Evolutionary conservation across 176 grass and related monocot genomes (phyloP).

Genomic region (Aegilops tauschii): DNA sequence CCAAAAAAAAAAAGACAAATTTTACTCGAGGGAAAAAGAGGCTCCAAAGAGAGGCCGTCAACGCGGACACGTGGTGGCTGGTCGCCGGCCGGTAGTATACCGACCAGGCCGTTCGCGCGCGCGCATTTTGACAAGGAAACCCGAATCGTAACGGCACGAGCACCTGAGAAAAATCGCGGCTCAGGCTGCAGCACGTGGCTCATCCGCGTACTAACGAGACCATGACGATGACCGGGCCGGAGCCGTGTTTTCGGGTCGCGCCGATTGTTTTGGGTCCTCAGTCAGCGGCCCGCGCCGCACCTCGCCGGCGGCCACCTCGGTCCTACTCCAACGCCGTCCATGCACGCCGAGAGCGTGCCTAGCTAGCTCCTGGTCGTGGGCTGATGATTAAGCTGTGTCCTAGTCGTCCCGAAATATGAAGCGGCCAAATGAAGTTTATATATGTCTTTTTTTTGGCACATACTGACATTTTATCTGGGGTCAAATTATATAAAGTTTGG

Average conservation of each 20-base stretch:
- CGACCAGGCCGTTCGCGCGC: background rate
- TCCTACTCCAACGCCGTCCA: too few relatives aligned
- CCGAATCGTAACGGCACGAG: background rate
- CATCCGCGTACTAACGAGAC: too few relatives aligned
- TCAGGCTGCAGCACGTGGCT: background rate
- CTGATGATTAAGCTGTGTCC: too few relatives aligned
- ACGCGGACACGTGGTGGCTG: background rate
- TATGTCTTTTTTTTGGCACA: too few relatives aligned
- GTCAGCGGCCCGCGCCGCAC: background rate
- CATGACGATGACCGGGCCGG: background rate
- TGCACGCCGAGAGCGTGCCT: too few relatives aligned
- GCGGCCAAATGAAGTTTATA: too few relatives aligned
- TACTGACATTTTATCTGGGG: too few relatives aligned
- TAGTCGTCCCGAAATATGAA: too few relatives aligned
- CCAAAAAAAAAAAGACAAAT: background rate
- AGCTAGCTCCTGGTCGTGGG: too few relatives aligned
- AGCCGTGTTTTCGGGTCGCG: too few relatives aligned
- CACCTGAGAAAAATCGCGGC: background rate
- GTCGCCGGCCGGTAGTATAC: background rate
- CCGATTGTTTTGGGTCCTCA: background rate
- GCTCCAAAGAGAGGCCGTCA: background rate
- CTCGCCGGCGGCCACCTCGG: background rate
- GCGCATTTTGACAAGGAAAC: background rate
- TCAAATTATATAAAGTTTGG: too few relatives aligned
- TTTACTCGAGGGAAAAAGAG: background rate